Conservation (phyloP, 176 grass and related monocot species). For the Melocanna baccifera region DNA sequence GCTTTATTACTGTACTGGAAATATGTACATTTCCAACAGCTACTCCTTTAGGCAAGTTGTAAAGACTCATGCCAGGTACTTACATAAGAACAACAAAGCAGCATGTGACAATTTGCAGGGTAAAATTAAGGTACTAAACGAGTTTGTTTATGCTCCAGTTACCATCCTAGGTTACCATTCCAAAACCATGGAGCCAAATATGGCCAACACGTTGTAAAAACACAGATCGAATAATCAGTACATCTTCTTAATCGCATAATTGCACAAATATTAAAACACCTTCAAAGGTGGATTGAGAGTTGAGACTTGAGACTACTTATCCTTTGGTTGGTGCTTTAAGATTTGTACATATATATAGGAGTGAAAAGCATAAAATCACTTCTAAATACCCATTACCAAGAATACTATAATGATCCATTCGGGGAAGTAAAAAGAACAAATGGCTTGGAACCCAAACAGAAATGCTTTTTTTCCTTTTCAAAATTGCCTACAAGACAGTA, state of each 20-base stretch:
- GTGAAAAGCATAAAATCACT: no score
- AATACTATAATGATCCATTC: background rate
- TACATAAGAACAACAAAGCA: background rate
- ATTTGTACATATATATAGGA: no score
- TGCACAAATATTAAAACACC: no score
- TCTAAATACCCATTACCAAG: background rate
- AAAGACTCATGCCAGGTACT: background rate
- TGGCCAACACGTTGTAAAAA: background rate
- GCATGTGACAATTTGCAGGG: background rate
- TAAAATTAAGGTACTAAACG: background rate
- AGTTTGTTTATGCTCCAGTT: background rate
- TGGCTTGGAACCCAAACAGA: background rate
- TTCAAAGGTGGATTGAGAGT: no score
- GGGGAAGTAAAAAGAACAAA: background rate
- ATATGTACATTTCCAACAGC: constrained; percentile 10
- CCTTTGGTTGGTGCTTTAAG: no score
- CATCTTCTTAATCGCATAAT: background rate
- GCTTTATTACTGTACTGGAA: background rate
- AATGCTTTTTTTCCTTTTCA: background rate
- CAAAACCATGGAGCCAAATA: background rate
- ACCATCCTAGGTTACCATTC: no score
- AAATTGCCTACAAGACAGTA: constrained; percentile 2
- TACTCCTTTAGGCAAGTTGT: background rate
- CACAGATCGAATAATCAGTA: background rate
- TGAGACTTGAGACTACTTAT: no score